phyloP scores from a whole-genome alignment of 2,329 filamentous ascomycete genomes.

The Talaromyces sp. region DNA sequence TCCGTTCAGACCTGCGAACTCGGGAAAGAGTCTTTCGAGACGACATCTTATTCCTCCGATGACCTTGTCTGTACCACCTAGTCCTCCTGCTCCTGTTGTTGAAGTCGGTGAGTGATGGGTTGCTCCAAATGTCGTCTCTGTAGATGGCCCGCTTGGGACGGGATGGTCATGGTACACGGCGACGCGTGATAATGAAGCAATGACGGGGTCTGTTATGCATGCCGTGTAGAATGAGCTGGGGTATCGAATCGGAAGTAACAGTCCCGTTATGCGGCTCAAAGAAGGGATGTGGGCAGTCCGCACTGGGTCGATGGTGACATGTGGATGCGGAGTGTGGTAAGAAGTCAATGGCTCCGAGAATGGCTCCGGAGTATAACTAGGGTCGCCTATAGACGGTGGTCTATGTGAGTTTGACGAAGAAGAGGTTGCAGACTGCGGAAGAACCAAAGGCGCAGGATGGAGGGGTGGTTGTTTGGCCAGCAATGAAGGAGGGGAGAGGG shows the following conservation, averaged over 20 bases:
- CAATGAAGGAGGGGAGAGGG: constrained; percentile 23
- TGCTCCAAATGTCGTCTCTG: constrained; percentile 11
- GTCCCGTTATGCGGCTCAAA: constrained; percentile 55
- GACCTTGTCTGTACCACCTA: constrained; percentile 40
- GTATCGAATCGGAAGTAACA: constrained; percentile 60
- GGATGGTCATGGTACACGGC: constrained; percentile 55
- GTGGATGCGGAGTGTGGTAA: constrained; percentile 40
- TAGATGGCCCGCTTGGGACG: constrained; percentile 26
- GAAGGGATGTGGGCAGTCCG: constrained; percentile 53
- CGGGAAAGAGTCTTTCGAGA: constrained; percentile 36
- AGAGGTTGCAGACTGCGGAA: constrained; percentile 26
- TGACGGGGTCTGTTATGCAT: constrained; percentile 53
- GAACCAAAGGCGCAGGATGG: constrained; percentile 30
- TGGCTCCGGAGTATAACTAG: constrained; percentile 28
- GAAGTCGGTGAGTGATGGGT: constrained; percentile 1
- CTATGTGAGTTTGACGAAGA: constrained; percentile 20
- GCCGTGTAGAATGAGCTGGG: constrained; percentile 59
- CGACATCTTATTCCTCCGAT: constrained; percentile 50
- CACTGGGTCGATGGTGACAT: constrained; percentile 53
- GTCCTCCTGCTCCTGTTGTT: constrained; percentile 18
- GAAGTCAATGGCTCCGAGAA: constrained; percentile 29
- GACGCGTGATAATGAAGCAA: constrained; percentile 55
- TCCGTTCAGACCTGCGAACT: constrained; percentile 17
- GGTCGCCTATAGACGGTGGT: constrained; percentile 25
- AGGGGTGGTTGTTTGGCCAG: constrained; percentile 26